These are phyloP conservation scores for Phytophthora tubulina DNA, from an alignment of 352 stramenopile genomes.

Conservation along the genomic window DNA sequence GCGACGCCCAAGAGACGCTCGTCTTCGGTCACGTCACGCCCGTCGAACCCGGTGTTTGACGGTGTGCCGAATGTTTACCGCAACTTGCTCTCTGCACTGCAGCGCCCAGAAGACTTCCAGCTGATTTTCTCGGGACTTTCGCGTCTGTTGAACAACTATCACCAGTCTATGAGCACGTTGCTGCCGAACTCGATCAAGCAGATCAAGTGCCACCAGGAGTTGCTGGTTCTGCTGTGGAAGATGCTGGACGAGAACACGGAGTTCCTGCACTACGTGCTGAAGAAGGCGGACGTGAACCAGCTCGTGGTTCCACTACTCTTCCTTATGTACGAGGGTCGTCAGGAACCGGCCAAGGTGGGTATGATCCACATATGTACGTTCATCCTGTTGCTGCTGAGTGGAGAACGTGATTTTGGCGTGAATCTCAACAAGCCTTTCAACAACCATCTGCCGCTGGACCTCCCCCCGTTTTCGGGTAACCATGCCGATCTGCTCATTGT, in stretches of 20 bases:
- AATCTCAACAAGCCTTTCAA: slow-evolving; percentile 97
- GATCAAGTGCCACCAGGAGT: slow-evolving; percentile 97
- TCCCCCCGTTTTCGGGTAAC: slow-evolving; percentile 96
- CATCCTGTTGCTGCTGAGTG: slow-evolving; percentile 96
- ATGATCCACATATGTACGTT: slow-evolving; percentile 99
- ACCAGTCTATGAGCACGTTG: slow-evolving; percentile 94
- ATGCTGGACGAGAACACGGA: slow-evolving; percentile 97
- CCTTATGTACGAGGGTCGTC: slow-evolving; percentile 95
- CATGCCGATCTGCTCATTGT: slow-evolving; percentile 98
- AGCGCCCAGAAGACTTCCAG: slow-evolving; percentile 90
- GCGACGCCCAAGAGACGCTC: slow-evolving; percentile 46
- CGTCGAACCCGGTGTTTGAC: slow-evolving; percentile 53
- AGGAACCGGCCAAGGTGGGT: slow-evolving; percentile 93
- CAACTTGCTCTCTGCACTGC: slow-evolving; percentile 68
- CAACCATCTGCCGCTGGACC: slow-evolving; percentile 93
- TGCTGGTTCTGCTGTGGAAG: slow-evolving; percentile 99
- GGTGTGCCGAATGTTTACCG: slow-evolving; percentile 75
- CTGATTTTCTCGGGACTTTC: slow-evolving; percentile 95
- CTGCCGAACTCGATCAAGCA: slow-evolving; percentile 94
- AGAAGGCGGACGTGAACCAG: slow-evolving; percentile 94
- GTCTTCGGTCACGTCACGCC: slow-evolving; percentile 31
- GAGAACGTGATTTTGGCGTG: slow-evolving; percentile 97
- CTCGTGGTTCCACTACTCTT: slow-evolving; percentile 89
- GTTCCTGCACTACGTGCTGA: slow-evolving; percentile 95
- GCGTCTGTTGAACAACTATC: slow-evolving; percentile 97